These are phyloP conservation scores for Pseudogymnoascus sp. DNA, from an alignment of 2,329 filamentous ascomycete genomes.

Conservation along the genomic window DNA sequence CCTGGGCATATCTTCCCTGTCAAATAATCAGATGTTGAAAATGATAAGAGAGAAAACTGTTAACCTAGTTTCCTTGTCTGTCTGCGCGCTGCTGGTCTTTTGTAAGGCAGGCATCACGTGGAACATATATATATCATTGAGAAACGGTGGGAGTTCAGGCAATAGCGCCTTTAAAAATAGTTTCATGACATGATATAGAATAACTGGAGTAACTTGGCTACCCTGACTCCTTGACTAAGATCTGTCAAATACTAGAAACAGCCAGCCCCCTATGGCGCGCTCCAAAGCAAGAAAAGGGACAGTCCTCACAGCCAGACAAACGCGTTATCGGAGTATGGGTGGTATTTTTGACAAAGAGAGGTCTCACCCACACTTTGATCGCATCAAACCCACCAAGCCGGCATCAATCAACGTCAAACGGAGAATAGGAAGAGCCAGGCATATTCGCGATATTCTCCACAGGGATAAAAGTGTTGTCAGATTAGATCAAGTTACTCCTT, in stretches of 20 bases:
- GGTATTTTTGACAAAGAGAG: neutral
- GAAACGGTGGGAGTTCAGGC: neutral
- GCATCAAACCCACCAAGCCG: neutral
- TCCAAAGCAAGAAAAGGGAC: neutral
- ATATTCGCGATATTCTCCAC: constrained; percentile 24
- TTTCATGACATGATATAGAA: neutral
- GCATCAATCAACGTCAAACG: neutral
- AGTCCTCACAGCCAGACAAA: neutral
- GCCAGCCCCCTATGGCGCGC: neutral
- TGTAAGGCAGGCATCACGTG: too few relatives aligned
- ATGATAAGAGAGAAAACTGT: neutral
- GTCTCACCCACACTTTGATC: neutral
- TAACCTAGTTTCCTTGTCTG: neutral
- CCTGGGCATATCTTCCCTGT: neutral
- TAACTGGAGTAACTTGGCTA: neutral
- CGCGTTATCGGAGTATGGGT: neutral
- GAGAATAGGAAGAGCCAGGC: neutral
- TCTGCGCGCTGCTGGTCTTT: too few relatives aligned
- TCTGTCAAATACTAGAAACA: neutral
- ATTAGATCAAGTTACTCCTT: constrained; percentile 31
- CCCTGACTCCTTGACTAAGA: neutral
- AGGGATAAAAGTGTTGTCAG: constrained; percentile 25
- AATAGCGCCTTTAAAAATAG: neutral
- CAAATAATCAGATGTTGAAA: neutral
- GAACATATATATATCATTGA: neutral